Percentiles rank a stretch among this genome's conserved stretches.
phyloP scores from a whole-genome alignment of 805 yeast genomes.

The Myxozyma sirexii region DNA sequence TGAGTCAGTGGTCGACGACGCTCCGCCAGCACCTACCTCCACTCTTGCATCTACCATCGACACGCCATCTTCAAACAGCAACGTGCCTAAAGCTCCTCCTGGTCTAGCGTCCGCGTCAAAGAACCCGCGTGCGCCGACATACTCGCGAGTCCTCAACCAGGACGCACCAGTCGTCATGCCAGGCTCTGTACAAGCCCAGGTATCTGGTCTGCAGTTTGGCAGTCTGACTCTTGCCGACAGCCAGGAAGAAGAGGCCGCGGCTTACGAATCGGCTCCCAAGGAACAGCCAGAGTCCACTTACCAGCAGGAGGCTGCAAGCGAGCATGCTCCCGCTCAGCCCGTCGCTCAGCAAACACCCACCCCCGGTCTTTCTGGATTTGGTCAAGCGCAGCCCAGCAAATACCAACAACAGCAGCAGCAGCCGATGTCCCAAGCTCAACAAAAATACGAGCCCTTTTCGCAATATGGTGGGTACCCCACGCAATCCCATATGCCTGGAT shows the following conservation, averaged over 20 bases:
- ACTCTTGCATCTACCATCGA: slow-evolving; percentile 37
- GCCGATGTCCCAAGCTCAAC: slow-evolving; percentile 14
- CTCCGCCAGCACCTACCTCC: slow-evolving; percentile 35
- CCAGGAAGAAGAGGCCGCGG: slow-evolving; percentile 19
- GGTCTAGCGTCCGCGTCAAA: slow-evolving; percentile 25
- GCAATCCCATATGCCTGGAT: slow-evolving; percentile 34
- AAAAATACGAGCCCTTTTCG: slow-evolving; percentile 35
- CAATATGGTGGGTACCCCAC: slow-evolving; percentile 34
- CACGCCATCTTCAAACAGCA: slow-evolving; percentile 7
- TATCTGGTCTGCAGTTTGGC: slow-evolving; percentile 66
- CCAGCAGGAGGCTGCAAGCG: slow-evolving; percentile 10
- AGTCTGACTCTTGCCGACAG: slow-evolving; percentile 49
- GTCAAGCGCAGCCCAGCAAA: slow-evolving; percentile 32
- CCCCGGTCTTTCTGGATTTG: slow-evolving; percentile 29
- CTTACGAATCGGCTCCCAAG: slow-evolving; percentile 14
- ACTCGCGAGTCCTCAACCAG: slow-evolving; percentile 47
- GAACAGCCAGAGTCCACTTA: slow-evolving; percentile 5
- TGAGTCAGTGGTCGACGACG: slow-evolving; percentile 32
- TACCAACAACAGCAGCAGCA: slow-evolving; percentile 29
- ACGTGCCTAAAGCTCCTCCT: slow-evolving; percentile 34
- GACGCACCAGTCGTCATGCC: slow-evolving; percentile 59
- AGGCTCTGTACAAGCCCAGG: slow-evolving; percentile 49
- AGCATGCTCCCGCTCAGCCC: not conserved
- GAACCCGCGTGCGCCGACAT: slow-evolving; percentile 32
- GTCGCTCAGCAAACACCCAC: slow-evolving; percentile 22